Evolutionary conservation across 805 yeast genomes (phyloP).

Genomic region (Hanseniaspora valbyensis): DNA sequence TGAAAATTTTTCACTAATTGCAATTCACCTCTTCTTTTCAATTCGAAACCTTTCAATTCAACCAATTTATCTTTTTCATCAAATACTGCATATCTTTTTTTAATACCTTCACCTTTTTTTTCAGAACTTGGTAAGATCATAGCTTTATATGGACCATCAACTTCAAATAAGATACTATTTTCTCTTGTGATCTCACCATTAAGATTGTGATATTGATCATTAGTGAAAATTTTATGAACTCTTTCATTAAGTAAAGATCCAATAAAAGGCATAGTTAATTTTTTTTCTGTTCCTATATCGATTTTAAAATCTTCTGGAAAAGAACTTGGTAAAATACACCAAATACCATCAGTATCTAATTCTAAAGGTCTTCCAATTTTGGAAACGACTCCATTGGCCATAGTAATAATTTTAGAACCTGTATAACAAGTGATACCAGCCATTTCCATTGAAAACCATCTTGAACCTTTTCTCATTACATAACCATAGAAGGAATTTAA

Average conservation of each 20-base stretch:
- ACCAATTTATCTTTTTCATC: slow-evolving; percentile 89
- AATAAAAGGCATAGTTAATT: slow-evolving; percentile 71
- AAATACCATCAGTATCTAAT: slow-evolving; percentile 96
- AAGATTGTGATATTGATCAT: slow-evolving; percentile 84
- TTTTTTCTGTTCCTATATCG: slow-evolving; percentile 65
- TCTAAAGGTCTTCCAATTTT: slow-evolving; percentile 91
- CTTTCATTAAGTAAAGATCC: slow-evolving; percentile 91
- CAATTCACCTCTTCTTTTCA: slow-evolving; percentile 92
- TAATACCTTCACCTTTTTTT: slow-evolving; percentile 93
- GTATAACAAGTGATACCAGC: slow-evolving; percentile 98
- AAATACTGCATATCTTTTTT: slow-evolving; percentile 94
- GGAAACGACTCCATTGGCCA: slow-evolving; percentile 88
- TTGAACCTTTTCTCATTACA: slow-evolving; percentile 96
- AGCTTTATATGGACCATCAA: slow-evolving; percentile 96
- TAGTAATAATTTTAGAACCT: slow-evolving; percentile 95
- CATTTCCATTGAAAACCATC: slow-evolving; percentile 99
- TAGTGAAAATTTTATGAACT: slow-evolving; percentile 84
- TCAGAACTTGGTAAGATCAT: slow-evolving; percentile 95
- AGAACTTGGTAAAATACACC: slow-evolving; percentile 92
- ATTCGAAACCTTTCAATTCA: slow-evolving; percentile 91
- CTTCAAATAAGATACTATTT: slow-evolving; percentile 92
- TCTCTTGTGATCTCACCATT: slow-evolving; percentile 64
- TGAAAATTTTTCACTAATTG: slow-evolving; percentile 90
- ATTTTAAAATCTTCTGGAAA: slow-evolving; percentile 84
- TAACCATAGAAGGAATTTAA: slow-evolving; percentile 94